Evolutionary conservation across 2,329 filamentous ascomycete genomes (phyloP).

Genomic region (Botrytis hyacinthi): DNA sequence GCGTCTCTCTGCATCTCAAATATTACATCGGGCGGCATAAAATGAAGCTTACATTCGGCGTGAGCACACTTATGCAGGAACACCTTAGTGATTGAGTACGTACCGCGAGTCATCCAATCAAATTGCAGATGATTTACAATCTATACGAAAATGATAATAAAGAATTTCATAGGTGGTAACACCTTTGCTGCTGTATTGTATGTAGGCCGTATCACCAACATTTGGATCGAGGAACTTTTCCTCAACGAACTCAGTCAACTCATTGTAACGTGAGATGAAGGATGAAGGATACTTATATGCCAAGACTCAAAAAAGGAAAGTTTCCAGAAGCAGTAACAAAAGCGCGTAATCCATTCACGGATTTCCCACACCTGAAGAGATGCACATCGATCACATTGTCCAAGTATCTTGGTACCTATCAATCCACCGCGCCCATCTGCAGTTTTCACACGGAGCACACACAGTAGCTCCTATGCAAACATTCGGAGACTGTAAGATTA

Average conservation of each 20-base stretch:
- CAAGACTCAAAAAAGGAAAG: not conserved
- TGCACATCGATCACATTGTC: not conserved
- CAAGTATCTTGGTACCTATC: not conserved
- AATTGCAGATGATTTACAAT: not conserved
- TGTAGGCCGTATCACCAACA: constrained; percentile 5
- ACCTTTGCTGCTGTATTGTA: not conserved
- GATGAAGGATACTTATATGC: not conserved
- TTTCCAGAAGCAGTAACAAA: not conserved
- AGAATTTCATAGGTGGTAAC: not conserved
- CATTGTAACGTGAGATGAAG: not conserved
- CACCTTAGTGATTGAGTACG: not conserved
- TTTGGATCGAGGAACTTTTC: not conserved
- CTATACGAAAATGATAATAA: not conserved
- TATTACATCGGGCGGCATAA: not conserved
- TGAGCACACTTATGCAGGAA: constrained; percentile 11
- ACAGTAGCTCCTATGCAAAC: constrained; percentile 10
- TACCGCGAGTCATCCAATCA: not conserved
- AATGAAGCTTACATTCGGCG: not conserved
- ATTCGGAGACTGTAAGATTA: not conserved
- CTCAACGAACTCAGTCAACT: not conserved
- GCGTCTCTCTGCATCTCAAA: not conserved
- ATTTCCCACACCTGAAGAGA: not conserved
- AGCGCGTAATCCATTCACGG: not conserved
- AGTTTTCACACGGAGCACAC: not conserved
- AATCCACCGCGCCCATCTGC: not conserved